Evolutionary conservation across 2,329 filamentous ascomycete species (phyloP).

Genomic region (Hypoxylon sp.): DNA sequence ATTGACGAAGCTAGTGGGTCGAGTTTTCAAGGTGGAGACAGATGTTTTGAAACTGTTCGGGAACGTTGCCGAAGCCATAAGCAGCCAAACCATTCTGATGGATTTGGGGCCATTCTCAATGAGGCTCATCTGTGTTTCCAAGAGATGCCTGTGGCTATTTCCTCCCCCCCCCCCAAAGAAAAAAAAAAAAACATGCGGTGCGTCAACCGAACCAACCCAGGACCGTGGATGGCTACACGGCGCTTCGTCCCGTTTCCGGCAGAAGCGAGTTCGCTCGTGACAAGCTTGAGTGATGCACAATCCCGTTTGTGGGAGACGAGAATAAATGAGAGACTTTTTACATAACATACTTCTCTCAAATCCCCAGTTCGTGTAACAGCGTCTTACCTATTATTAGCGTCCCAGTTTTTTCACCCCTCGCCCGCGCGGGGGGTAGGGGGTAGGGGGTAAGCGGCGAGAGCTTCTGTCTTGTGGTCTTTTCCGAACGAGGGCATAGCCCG

Average conservation of each 20-base stretch:
- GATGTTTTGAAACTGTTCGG: constrained; percentile 39
- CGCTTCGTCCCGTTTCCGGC: constrained; percentile 32
- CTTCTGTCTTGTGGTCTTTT: constrained; percentile 22
- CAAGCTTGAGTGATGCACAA: constrained; percentile 28
- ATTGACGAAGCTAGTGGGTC: constrained; percentile 23
- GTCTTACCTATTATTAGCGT: constrained; percentile 24
- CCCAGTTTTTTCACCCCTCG: neutral
- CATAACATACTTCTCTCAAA: neutral
- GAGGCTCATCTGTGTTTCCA: constrained; percentile 44
- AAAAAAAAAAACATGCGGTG: constrained; percentile 40
- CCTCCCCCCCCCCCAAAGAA: too few relatives aligned
- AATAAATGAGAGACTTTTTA: neutral
- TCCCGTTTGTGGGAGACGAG: constrained; percentile 23
- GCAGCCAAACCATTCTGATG: constrained; percentile 47
- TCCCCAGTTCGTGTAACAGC: constrained; percentile 25
- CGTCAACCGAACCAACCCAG: constrained; percentile 47
- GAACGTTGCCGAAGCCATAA: constrained; percentile 49
- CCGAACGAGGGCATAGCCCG: constrained; percentile 29
- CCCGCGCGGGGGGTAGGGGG: neutral
- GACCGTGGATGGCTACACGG: constrained; percentile 43
- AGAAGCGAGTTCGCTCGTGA: constrained; percentile 26
- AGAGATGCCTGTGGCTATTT: constrained; percentile 37
- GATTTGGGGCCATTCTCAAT: constrained; percentile 37
- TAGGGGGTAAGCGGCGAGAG: constrained; percentile 4
- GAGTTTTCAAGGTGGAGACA: constrained; percentile 42